phyloP scores from a whole-genome alignment of 2,329 filamentous ascomycete species.

The Metarhizium rileyi region DNA sequence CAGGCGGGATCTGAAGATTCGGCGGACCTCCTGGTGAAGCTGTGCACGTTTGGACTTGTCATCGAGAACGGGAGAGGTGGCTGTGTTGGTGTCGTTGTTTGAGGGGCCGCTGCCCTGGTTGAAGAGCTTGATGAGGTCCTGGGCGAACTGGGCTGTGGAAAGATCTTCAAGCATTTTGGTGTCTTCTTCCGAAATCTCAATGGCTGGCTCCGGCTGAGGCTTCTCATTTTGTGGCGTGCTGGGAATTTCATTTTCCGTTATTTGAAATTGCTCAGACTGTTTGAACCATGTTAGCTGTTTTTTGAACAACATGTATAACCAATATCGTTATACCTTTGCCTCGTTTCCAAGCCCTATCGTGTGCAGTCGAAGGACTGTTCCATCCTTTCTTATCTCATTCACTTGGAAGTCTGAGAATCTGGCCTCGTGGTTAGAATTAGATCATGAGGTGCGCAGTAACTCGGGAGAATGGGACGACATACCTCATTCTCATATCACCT shows the following conservation, averaged over 20 bases:
- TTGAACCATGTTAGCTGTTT: not conserved
- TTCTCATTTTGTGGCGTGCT: constrained; percentile 11
- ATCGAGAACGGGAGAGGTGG: constrained; percentile 30
- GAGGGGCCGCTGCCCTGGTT: constrained; percentile 23
- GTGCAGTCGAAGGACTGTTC: constrained; percentile 63
- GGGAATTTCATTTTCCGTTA: constrained; percentile 11
- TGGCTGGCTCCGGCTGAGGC: constrained; percentile 10
- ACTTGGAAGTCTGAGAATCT: constrained; percentile 89
- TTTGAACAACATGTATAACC: not conserved
- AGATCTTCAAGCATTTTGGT: constrained; percentile 28
- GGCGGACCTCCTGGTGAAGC: constrained; percentile 57
- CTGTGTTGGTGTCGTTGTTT: constrained; percentile 19
- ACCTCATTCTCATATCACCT: constrained; percentile 31
- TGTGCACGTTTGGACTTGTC: constrained; percentile 36
- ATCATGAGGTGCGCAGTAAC: not conserved
- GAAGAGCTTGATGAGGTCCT: constrained; percentile 32
- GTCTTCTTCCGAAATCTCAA: constrained; percentile 23
- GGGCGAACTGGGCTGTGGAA: constrained; percentile 28
- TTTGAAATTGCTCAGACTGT: constrained; percentile 11
- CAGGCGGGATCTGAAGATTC: constrained; percentile 67
- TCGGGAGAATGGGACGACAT: constrained; percentile 4
- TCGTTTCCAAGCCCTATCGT: constrained; percentile 27
- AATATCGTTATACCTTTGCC: constrained; percentile 9
- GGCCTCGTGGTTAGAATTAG: not conserved
- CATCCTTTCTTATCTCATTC: constrained; percentile 73